Base-by-base conservation (phyloP, 495 filamentous ascomycete genomes). In the Penicillium flavigenum region DNA sequence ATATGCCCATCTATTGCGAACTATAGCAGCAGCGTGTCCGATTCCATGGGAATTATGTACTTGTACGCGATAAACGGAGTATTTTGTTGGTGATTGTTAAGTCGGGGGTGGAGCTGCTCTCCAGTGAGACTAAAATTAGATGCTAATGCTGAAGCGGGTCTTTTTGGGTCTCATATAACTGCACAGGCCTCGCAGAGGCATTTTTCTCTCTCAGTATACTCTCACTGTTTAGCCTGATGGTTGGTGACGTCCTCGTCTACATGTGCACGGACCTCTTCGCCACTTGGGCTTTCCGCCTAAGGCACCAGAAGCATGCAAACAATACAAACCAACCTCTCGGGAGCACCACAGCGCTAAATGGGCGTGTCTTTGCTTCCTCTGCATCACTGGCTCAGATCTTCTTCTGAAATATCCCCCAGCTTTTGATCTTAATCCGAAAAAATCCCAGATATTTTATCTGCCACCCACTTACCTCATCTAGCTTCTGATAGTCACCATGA, bases 401-500 rank as follows among this genome's bases (percentile, higher is more conserved):
- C 20, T 51, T 42, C 11, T 20, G 14, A 43, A 53, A 27, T 38
- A 36, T 7, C 14, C 16, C 42, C 39, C 29, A 22, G n/a, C 1
- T 16, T 43, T 19, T 41, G 36, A 24, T 43, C 5, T 20, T 53
- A 31, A 42, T 50, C 19, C 24, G 19, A 22, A 16, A 50, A 32
- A 31, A 3, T 16, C 4, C 43, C 51, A 32, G 51, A 43, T 43
- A 32, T 3, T 19, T 29, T 19, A 34, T 57, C 39, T 36, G 54
- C 20, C 14, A 29, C 27, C 10, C 26, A 61, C 58, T 65, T 59
- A 58, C 48, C 17, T 14, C 9, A 19, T 38, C 26, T 46, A 36
- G 44, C 52, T 42, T 2, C 20, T 55, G n/a, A 27, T 52, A 49
- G 49, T 62, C 51, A 52, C 10, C 49, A 91, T 91, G 88, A 82